A percentile compares a stretch with the other conserved stretches of the same genome.
phyloP scores from a whole-genome alignment of 441 rosid species.

The Eugenia klotzschiana region DNA sequence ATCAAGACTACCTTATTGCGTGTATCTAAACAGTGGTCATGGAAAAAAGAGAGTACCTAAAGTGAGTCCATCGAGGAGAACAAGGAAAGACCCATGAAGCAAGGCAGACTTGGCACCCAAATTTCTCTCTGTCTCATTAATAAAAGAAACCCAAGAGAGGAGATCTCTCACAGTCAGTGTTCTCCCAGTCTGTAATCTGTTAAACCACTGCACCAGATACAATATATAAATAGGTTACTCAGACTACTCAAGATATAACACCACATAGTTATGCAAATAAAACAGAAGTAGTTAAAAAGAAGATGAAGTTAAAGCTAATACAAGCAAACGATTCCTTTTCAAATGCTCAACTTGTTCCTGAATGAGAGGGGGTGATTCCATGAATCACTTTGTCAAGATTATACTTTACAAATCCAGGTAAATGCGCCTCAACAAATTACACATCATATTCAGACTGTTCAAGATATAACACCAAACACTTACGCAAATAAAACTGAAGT shows the following conservation, averaged over 20 bases:
- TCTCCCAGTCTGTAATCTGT: slow-evolving; percentile 69
- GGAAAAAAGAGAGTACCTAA: slow-evolving; percentile 37
- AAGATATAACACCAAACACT: background rate
- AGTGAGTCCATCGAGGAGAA: slow-evolving; percentile 88
- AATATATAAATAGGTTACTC: slow-evolving; percentile 6
- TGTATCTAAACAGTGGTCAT: background rate
- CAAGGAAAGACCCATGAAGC: slow-evolving; percentile 89
- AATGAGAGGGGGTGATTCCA: background rate
- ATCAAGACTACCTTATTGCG: background rate
- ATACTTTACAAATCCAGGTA: background rate
- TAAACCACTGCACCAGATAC: slow-evolving; percentile 62
- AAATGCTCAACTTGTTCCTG: background rate
- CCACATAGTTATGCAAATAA: background rate
- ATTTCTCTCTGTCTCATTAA: slow-evolving; percentile 36
- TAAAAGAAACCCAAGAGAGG: slow-evolving; percentile 79
- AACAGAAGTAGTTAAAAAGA: background rate
- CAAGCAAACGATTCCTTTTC: background rate
- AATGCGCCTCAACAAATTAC: too few relatives aligned
- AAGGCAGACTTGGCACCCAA: slow-evolving; percentile 54
- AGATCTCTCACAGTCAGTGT: slow-evolving; percentile 91
- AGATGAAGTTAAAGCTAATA: background rate
- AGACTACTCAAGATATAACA: background rate
- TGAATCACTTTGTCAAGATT: background rate
- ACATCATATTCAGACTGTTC: slow-evolving; percentile 2
- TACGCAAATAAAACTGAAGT: background rate